These are phyloP conservation scores for Passalora sequoiae DNA, from an alignment of 2,329 filamentous ascomycete genomes.

Conservation along the genomic window DNA sequence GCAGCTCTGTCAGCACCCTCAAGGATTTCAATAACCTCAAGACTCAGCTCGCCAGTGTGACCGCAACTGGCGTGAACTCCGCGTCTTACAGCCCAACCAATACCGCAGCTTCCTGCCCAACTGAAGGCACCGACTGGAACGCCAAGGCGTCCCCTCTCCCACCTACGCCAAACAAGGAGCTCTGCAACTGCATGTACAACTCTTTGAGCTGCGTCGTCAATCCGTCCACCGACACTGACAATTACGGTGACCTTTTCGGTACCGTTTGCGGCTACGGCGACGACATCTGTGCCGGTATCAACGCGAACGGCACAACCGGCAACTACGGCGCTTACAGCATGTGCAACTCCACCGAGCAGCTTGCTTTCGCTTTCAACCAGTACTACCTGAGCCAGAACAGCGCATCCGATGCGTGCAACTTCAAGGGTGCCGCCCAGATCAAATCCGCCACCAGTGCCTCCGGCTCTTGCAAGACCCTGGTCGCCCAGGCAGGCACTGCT, in stretches of 20 bases:
- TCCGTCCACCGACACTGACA: constrained; percentile 51
- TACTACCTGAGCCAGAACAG: constrained; percentile 61
- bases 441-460: constrained; percentile 46
- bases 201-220: constrained; percentile 66
- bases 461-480: constrained; percentile 53
- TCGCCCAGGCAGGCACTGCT: constrained; percentile 59
- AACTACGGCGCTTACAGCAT: constrained; percentile 73
- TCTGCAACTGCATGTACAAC: constrained; percentile 82
- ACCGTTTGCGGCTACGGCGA: constrained; percentile 60
- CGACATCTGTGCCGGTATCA: constrained; percentile 62
- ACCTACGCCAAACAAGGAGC: constrained; percentile 68
- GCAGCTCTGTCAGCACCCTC: constrained; percentile 59
- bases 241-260: constrained; percentile 66
- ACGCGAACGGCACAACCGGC: constrained; percentile 60
- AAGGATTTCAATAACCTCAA: constrained; percentile 70
- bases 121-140: constrained; percentile 60
- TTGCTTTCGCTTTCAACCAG: constrained; percentile 67
- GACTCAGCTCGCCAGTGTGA: constrained; percentile 62
- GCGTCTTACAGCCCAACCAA: constrained; percentile 69
- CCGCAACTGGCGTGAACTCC: constrained; percentile 61
- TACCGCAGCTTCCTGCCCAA: constrained; percentile 66
- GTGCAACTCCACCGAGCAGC: constrained; percentile 65
- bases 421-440: constrained; percentile 60
- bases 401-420: constrained; percentile 59
- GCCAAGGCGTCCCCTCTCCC: constrained; percentile 65